Base-by-base conservation (phyloP, 306 rosid species). In the Dicorynia guianensis region DNA sequence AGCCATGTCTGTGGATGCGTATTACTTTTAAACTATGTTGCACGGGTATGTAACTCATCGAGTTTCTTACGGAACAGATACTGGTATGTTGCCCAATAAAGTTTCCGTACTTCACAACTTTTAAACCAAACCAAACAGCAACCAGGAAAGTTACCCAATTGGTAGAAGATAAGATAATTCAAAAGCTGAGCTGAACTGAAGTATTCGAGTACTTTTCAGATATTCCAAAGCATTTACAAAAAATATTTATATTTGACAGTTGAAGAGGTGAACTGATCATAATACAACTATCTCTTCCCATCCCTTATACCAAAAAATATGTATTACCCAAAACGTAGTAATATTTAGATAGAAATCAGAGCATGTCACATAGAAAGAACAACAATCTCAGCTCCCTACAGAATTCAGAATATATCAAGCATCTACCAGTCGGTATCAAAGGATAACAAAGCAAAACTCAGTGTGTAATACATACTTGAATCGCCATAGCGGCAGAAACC, bases 401-500 rank as follows among this genome's bases (percentile, higher is more conserved):
- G 17, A 73, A 62, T 20, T 62, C 30, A 67, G 52, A 69, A 12
- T 38, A 53, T 49, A 36, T 25, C 30, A 25, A 25, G 5, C 5
- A 70, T 39, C 68, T 62, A 74, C 34, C 13, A 15, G 46, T 49
- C 17, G 33, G 69, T 19, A 74, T 18, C 36, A 52, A 52, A 75
- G 33, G 33, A 53, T 68, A 83, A 44, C 39, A 83, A 17, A 76
- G 12, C 49, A 8, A 67, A 66, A 77, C 47, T 35, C 50, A 35
- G 1, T 56, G 30, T 1, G 30, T 35, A 54, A 43, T 25, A 69
- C 86, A 39, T 80, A 87, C 94, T 35, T 81, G 85, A 77, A 75
- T 63, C n/a, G 73, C 71, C 89, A 85, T 85, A 53, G 74, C 79
- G 60, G 82, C 65, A 73, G 78, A 78, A 39, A 69, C 59, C 76